A percentile compares a stretch with the other conserved stretches of the same genome.
phyloP scores from a whole-genome alignment of 768 basidiomycete genomes.

The Leccinum disarticulatum region DNA sequence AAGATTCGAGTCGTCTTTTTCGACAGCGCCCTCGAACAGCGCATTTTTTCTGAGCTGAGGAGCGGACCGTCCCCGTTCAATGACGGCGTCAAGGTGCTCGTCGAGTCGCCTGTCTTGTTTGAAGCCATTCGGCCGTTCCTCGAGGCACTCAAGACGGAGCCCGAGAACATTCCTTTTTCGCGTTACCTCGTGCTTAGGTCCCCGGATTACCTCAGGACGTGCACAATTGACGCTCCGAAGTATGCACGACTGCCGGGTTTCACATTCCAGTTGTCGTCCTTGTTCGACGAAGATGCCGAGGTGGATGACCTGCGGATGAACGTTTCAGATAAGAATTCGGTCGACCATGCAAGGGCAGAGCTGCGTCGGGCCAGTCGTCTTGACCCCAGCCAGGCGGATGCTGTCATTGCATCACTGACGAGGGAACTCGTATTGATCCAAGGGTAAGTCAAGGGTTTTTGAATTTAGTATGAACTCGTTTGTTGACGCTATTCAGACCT shows the following conservation, averaged over 20 bases:
- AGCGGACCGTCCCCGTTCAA: slow-evolving; percentile 25
- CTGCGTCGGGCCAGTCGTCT: slow-evolving; percentile 52
- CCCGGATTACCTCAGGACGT: slow-evolving; percentile 31
- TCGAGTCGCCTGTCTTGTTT: slow-evolving; percentile 67
- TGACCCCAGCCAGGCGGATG: slow-evolving; percentile 71
- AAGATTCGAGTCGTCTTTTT: slow-evolving; percentile 60
- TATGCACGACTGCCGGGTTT: slow-evolving; percentile 59
- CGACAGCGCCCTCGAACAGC: slow-evolving; percentile 54
- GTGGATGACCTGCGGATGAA: slow-evolving; percentile 41
- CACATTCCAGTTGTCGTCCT: slow-evolving; percentile 51
- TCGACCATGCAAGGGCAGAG: slow-evolving; percentile 46
- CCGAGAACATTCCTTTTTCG: slow-evolving; percentile 55
- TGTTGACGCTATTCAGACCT: slow-evolving; percentile 43
- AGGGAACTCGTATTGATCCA: slow-evolving; percentile 68
- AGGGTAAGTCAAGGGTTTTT: slow-evolving; percentile 45
- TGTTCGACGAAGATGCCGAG: slow-evolving; percentile 45
- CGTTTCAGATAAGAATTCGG: slow-evolving; percentile 41
- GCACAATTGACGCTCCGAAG: slow-evolving; percentile 47
- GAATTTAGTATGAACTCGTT: background rate
- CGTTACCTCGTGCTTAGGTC: slow-evolving; percentile 50
- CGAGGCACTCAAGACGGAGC: slow-evolving; percentile 56
- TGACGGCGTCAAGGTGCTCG: slow-evolving; percentile 37
- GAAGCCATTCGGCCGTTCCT: slow-evolving; percentile 70
- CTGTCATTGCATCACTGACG: slow-evolving; percentile 59
- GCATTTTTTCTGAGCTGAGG: slow-evolving; percentile 40